A percentile compares a stretch with the other conserved stretches of the same genome.
Evolutionary conservation across 2,329 filamentous ascomycete genomes (phyloP).

Genomic region (Waltergamsia citrina): DNA sequence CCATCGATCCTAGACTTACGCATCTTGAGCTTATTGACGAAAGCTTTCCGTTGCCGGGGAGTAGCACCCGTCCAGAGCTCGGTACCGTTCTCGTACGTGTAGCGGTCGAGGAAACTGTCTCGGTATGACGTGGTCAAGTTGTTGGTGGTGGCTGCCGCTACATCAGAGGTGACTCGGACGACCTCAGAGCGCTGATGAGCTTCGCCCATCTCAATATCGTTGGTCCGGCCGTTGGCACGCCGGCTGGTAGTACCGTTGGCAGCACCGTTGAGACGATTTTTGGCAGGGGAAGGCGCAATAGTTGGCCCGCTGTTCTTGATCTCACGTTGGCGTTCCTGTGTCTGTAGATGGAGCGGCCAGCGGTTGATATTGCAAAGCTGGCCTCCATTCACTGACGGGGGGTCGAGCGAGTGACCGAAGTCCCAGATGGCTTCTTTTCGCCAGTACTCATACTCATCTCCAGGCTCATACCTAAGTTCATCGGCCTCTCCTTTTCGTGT

Average conservation of each 20-base stretch:
- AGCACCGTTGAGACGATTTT: too few species aligned
- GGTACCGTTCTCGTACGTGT: too few species aligned
- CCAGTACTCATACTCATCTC: too few species aligned
- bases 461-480: too few species aligned
- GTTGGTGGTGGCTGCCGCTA: too few species aligned
- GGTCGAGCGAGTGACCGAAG: conserved; percentile 14
- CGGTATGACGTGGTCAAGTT: too few species aligned
- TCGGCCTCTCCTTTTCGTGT: too few species aligned
- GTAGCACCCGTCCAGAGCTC: conserved; percentile 20
- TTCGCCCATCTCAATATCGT: not conserved
- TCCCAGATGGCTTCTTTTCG: conserved; percentile 22
- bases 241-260: too few species aligned
- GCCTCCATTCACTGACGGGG: conserved; percentile 7
- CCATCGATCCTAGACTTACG: not conserved
- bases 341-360: conserved; percentile 35
- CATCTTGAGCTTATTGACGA: not conserved
- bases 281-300: too few species aligned
- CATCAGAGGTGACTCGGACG: too few species aligned
- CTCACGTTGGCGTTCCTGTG: conserved; percentile 13
- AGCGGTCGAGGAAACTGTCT: too few species aligned
- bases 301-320: conserved; percentile 11
- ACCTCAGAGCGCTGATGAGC: not conserved
- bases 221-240: too few species aligned
- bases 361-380: conserved; percentile 35
- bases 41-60: conserved; percentile 12